Conservation (phyloP, 2,329 filamentous ascomycete genomes). For the Akanthomyces muscarius region DNA sequence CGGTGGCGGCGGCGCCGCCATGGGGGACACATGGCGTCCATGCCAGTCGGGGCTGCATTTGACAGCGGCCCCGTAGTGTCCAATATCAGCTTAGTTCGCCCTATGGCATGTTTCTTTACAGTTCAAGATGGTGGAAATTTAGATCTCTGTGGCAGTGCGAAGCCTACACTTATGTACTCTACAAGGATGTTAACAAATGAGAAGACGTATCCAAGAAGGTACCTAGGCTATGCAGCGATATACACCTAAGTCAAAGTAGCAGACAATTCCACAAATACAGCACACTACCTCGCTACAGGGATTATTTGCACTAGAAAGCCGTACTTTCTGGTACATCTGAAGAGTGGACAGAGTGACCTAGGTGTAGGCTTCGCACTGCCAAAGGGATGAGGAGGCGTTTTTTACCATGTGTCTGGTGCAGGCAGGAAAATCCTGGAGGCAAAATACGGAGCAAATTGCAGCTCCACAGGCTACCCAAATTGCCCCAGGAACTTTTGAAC, state of each 20-base stretch:
- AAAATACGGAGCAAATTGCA: not conserved
- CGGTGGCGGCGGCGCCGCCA: not conserved
- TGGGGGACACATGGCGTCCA: not conserved
- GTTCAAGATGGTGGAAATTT: not conserved
- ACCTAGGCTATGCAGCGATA: too few species aligned
- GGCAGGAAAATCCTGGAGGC: not conserved
- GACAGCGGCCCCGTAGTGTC: not conserved
- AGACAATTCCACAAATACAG: too few species aligned
- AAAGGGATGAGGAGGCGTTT: not conserved
- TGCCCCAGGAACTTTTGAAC: constrained; percentile 1
- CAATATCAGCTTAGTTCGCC: not conserved
- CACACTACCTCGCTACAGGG: too few species aligned
- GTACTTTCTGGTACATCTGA: too few species aligned
- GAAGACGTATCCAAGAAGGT: too few species aligned
- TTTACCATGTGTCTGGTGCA: not conserved
- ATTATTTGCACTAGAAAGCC: too few species aligned
- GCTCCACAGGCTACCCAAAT: not conserved
- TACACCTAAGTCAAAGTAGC: too few species aligned
- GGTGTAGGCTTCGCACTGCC: too few species aligned
- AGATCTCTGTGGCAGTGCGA: too few species aligned
- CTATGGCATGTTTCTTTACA: not conserved
- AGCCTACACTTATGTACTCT: too few species aligned
- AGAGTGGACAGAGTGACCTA: too few species aligned
- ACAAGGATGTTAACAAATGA: too few species aligned
- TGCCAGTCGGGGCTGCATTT: not conserved